Conservation (phyloP, 2,329 filamentous ascomycete genomes). For the Ophiostoma angusticollis region DNA sequence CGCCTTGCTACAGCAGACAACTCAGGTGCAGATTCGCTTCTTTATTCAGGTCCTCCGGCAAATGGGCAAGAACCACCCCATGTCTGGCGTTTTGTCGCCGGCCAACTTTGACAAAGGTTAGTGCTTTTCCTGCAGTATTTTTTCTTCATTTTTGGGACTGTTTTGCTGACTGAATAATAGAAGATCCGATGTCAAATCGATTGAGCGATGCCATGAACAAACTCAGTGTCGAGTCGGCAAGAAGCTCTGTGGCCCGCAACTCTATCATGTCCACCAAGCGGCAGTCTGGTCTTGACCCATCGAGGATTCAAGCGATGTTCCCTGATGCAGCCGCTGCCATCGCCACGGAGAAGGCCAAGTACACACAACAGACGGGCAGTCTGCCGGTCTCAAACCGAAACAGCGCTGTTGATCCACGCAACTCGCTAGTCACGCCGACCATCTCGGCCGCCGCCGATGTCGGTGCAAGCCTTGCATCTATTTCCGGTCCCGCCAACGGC, state of each 20-base stretch:
- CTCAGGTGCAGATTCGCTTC: conserved; percentile 96
- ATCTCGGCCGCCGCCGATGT: conserved; percentile 58
- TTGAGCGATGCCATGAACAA: conserved; percentile 95
- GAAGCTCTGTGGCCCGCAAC: conserved; percentile 74
- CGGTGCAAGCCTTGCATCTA: conserved; percentile 46
- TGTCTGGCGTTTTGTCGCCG: conserved; percentile 89
- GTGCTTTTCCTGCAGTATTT: background rate
- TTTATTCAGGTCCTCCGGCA: conserved; percentile 98
- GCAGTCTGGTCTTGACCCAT: conserved; percentile 85
- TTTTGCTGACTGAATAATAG: conserved; percentile 12
- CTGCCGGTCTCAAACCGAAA: conserved; percentile 86
- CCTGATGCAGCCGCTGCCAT: conserved; percentile 97
- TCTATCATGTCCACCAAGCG: conserved; percentile 73
- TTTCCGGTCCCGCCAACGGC: conserved; percentile 44
- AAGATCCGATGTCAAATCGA: conserved; percentile 94
- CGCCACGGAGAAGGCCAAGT: conserved; percentile 94
- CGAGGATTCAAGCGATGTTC: conserved; percentile 97
- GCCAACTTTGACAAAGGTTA: conserved; percentile 95
- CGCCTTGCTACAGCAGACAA: conserved; percentile 92
- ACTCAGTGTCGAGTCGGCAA: conserved; percentile 72
- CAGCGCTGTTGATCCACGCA: conserved; percentile 67
- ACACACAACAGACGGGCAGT: conserved; percentile 87
- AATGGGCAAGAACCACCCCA: conserved; percentile 96
- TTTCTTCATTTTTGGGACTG: background rate
- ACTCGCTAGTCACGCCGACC: conserved; percentile 59